phyloP scores from a whole-genome alignment of 148 eudicot genomes.

The Cornus controversa region DNA sequence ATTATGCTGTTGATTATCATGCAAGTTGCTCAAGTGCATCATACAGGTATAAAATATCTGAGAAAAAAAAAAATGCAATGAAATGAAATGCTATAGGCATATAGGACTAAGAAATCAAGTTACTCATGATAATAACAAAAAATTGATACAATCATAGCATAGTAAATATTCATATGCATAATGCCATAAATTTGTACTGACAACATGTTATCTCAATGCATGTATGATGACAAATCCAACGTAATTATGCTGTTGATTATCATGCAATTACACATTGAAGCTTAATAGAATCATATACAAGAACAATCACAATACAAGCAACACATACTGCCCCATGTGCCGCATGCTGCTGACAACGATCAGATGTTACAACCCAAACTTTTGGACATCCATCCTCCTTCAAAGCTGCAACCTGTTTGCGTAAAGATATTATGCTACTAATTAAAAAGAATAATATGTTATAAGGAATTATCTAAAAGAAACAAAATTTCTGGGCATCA shows the following conservation, averaged over 20 bases:
- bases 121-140: too few species aligned
- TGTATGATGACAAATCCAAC: too few species aligned
- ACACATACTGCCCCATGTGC: slow-evolving; percentile 86
- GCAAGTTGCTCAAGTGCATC: not conserved
- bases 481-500: slow-evolving; percentile 8
- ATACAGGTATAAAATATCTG: not conserved
- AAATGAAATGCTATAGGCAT: not conserved
- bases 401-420: slow-evolving; percentile 73
- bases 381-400: slow-evolving; percentile 92
- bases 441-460: not conserved
- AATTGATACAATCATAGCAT: not conserved
- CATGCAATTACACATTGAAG: not conserved
- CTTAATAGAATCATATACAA: not conserved
- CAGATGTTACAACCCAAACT: slow-evolving; percentile 98
- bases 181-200: not conserved
- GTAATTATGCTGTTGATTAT: too few species aligned
- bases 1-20: too few species aligned
- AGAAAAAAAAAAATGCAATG: not conserved
- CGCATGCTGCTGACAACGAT: slow-evolving; percentile 78
- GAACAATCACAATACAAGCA: not conserved
- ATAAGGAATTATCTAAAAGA: not conserved
- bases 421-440: slow-evolving; percentile 5
- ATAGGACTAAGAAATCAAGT: not conserved
- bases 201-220: not conserved
- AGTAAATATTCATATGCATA: not conserved